Conservation (phyloP, 345 rosid genomes). For the Crucihimalaya himalaica region DNA sequence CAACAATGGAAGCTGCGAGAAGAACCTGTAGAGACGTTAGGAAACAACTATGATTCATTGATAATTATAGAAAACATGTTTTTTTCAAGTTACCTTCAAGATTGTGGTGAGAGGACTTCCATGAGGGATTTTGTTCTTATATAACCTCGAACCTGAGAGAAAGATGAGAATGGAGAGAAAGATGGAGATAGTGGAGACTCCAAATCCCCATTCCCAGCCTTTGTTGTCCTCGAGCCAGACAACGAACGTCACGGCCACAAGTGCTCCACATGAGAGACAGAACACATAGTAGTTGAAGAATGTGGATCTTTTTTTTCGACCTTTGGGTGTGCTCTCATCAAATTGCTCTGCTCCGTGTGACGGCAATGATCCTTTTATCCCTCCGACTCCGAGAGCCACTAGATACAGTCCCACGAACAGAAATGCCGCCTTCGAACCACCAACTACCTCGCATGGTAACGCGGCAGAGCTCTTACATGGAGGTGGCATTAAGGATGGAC, state of each 20-base stretch:
- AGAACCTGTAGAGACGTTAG: constrained; percentile 51
- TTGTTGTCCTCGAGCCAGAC: constrained; percentile 86
- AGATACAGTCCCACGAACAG: constrained; percentile 71
- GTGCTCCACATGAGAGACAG: constrained; percentile 78
- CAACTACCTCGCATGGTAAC: constrained; percentile 50
- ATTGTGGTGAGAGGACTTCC: constrained; percentile 79
- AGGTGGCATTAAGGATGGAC: constrained; percentile 63
- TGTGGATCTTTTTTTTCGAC: constrained; percentile 70
- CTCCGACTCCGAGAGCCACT: constrained; percentile 84
- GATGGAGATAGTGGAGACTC: constrained; percentile 60
- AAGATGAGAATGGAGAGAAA: constrained; percentile 67
- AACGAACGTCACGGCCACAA: constrained; percentile 79
- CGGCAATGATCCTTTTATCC: constrained; percentile 84
- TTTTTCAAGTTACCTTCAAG: constrained; percentile 53
- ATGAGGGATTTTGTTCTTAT: constrained; percentile 59
- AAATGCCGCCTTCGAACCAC: constrained; percentile 62
- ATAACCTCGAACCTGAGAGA: constrained; percentile 64
- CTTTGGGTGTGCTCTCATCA: constrained; percentile 59
- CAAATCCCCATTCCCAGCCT: constrained; percentile 96
- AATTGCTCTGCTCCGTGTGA: constrained; percentile 90
- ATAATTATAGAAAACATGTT: neutral
- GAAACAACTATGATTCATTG: neutral
- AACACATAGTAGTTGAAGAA: constrained; percentile 85
- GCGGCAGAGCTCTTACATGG: constrained; percentile 43
- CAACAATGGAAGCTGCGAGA: constrained; percentile 49